Percentiles rank a stretch among this genome's conserved stretches.
These are phyloP conservation scores for Flammula alnicola DNA, from an alignment of 1,284 basidiomycete genomes.

Conservation along the genomic window DNA sequence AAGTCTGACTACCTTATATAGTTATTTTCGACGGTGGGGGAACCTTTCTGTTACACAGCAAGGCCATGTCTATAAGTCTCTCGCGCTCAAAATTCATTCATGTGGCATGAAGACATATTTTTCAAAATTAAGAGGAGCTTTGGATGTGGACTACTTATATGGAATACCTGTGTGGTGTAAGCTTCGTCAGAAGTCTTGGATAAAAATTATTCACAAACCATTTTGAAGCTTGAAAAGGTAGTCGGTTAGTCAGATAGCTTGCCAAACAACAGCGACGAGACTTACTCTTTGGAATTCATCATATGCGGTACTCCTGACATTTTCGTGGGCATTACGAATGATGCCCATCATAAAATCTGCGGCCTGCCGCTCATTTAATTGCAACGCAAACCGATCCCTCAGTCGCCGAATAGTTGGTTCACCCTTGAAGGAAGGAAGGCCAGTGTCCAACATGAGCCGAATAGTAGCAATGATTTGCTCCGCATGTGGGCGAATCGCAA, in stretches of 20 bases:
- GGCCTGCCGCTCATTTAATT: conserved; percentile 87
- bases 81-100: no score
- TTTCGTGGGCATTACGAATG: conserved; percentile 94
- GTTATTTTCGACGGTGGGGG: no score
- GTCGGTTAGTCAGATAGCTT: conserved; percentile 7
- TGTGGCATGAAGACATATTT: not conserved
- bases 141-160: conserved; percentile 44
- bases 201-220: conserved; percentile 32
- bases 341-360: conserved; percentile 91
- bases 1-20: no score
- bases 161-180: conserved; percentile 39
- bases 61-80: no score
- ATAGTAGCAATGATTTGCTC: conserved; percentile 90
- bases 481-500: conserved; percentile 90
- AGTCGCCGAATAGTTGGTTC: conserved; percentile 89
- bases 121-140: no score
- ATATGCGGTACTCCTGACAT: conserved; percentile 89
- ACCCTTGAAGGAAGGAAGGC: conserved; percentile 96
- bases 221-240: conserved; percentile 41
- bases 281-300: conserved; percentile 89
- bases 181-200: conserved; percentile 19
- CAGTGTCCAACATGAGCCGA: conserved; percentile 94
- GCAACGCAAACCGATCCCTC: conserved; percentile 85
- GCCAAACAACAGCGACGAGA: not conserved
- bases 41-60: no score